Conservation (phyloP, 345 rosid genomes). For the Geranium rotundifolium region DNA sequence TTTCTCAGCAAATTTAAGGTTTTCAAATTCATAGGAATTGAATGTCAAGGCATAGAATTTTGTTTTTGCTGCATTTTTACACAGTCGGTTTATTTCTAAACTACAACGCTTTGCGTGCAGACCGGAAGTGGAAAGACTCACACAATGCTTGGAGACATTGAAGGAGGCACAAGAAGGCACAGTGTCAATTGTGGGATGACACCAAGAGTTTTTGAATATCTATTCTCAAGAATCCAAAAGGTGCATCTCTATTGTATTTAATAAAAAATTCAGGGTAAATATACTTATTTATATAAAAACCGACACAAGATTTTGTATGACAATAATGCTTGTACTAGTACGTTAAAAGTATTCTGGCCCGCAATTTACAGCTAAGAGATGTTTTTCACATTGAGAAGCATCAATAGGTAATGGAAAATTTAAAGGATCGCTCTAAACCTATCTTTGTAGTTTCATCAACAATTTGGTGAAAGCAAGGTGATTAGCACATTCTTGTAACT, state of each 20-base stretch:
- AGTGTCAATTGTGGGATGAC: slow-evolving; percentile 96
- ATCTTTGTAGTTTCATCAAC: not conserved
- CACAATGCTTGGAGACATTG: slow-evolving; percentile 99
- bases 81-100: not conserved
- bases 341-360: not conserved
- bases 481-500: no score
- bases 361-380: no score
- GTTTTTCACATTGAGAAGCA: not conserved
- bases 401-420: not conserved
- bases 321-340: not conserved
- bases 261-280: not conserved
- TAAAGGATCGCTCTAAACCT: not conserved
- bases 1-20: not conserved
- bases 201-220: slow-evolving; percentile 84
- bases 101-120: slow-evolving; percentile 24
- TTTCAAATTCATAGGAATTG: not conserved
- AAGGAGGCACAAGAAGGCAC: slow-evolving; percentile 87
- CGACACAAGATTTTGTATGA: not conserved
- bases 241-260: slow-evolving; percentile 18
- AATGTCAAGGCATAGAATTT: slow-evolving; percentile 1
- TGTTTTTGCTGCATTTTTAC: not conserved
- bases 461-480: not conserved
- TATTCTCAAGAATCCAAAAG: slow-evolving; percentile 89
- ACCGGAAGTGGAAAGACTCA: slow-evolving; percentile 99
- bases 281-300: not conserved